phyloP scores from a whole-genome alignment of 495 filamentous ascomycete species.

The Lineolata rhizophorae region DNA sequence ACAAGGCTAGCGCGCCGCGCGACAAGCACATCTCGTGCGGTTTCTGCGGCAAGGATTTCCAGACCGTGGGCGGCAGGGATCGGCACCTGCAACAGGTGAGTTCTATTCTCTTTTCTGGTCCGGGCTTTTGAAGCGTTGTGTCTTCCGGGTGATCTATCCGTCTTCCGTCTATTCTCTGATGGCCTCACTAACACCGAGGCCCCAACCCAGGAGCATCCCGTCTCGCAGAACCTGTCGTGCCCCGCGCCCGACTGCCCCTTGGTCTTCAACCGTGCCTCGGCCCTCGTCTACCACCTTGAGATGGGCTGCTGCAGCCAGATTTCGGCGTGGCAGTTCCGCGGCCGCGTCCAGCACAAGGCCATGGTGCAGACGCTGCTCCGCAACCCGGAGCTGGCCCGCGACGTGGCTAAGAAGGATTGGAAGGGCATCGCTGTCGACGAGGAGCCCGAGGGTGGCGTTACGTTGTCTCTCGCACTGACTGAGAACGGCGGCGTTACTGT shows the following conservation, averaged over 20 bases:
- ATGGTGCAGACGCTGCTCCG: neutral
- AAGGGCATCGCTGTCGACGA: neutral
- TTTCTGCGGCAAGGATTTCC: neutral
- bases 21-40: neutral
- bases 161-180: neutral
- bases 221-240: neutral
- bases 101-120: too few species aligned
- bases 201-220: neutral
- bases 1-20: neutral
- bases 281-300: neutral
- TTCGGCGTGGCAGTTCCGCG: neutral
- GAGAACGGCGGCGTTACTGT: neutral
- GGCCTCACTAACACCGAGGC: neutral
- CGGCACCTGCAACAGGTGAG: neutral
- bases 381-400: neutral
- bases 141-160: neutral
- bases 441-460: neutral
- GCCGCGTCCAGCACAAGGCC: neutral
- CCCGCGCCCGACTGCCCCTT: neutral
- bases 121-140: too few species aligned
- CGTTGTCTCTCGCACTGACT: neutral
- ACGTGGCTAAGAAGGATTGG: neutral
- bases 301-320: neutral
- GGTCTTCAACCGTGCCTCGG: neutral
- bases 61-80: neutral